Conservation (phyloP, 495 filamentous ascomycete genomes). For the Cercophora samala region DNA sequence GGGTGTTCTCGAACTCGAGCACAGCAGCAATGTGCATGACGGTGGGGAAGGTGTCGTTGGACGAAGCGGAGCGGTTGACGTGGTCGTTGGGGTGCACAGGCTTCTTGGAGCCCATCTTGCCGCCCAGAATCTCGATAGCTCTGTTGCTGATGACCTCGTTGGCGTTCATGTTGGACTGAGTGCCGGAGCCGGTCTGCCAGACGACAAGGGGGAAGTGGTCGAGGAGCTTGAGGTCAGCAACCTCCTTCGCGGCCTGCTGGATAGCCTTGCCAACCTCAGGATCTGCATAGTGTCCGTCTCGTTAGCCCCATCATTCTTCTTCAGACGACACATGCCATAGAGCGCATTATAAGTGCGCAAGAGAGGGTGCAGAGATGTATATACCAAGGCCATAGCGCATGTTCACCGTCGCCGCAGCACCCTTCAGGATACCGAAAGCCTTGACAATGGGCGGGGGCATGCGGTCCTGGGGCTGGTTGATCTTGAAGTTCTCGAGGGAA, state of each 20-base stretch:
- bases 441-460: slow-evolving; percentile 91
- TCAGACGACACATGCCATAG: neutral
- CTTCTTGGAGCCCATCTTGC: slow-evolving; percentile 91
- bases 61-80: slow-evolving; percentile 97
- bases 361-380: slow-evolving; percentile 16
- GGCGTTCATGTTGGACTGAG: slow-evolving; percentile 99
- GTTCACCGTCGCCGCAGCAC: slow-evolving; percentile 93
- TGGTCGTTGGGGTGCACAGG: slow-evolving; percentile 99
- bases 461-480: slow-evolving; percentile 98
- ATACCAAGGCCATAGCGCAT: slow-evolving; percentile 92
- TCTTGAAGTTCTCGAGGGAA: slow-evolving; percentile 94
- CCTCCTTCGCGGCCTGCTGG: slow-evolving; percentile 88
- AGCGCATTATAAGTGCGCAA: slow-evolving; percentile 12
- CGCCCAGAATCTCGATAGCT: slow-evolving; percentile 95
- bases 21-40: slow-evolving; percentile 99
- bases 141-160: slow-evolving; percentile 99
- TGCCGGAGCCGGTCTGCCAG: slow-evolving; percentile 98
- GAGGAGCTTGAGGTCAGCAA: slow-evolving; percentile 87
- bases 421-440: slow-evolving; percentile 97
- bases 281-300: slow-evolving; percentile 50
- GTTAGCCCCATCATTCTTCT: slow-evolving; percentile 5
- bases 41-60: slow-evolving; percentile 98
- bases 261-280: slow-evolving; percentile 91
- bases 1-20: slow-evolving; percentile 80
- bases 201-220: slow-evolving; percentile 99